Evolutionary conservation across 306 rosid species (phyloP).

Genomic region (Prunus mongolica): DNA sequence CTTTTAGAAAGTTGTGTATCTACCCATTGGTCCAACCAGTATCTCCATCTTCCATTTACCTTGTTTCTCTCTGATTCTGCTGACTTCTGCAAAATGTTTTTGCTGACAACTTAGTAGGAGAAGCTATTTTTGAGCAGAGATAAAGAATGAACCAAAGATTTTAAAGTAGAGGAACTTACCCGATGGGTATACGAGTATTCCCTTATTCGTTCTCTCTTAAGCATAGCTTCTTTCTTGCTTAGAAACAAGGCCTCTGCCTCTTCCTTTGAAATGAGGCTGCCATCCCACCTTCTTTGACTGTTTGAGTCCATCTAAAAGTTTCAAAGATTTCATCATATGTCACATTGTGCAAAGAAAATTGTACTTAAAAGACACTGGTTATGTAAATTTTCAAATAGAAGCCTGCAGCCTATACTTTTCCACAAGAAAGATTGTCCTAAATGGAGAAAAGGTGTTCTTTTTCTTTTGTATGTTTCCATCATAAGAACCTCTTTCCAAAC

Average conservation of each 20-base stretch:
- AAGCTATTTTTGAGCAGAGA: neutral
- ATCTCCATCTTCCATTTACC: constrained; percentile 86
- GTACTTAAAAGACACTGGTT: neutral
- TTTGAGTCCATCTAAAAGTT: constrained; percentile 67
- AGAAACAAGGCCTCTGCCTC: constrained; percentile 48
- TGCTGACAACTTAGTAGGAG: constrained; percentile 1
- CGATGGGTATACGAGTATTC: constrained; percentile 65
- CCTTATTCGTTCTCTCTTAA: constrained; percentile 62
- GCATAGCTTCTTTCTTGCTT: constrained; percentile 64
- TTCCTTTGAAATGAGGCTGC: constrained; percentile 61
- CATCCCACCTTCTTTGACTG: constrained; percentile 70
- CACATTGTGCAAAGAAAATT: neutral
- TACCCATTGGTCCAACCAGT: constrained; percentile 98
- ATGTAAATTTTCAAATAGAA: neutral
- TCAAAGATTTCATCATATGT: neutral
- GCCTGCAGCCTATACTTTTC: neutral
- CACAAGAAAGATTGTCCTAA: neutral
- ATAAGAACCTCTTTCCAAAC: neutral
- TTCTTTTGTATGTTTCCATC: neutral
- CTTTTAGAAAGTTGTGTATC: constrained; percentile 87
- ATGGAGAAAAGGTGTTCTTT: no score
- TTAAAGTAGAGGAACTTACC: constrained; percentile 37
- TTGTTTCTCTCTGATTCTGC: constrained; percentile 77
- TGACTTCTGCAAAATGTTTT: constrained; percentile 50
- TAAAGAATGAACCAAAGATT: neutral